Evolutionary conservation across 495 filamentous ascomycete genomes (phyloP).

Genomic region (Endocarpon pusillum): DNA sequence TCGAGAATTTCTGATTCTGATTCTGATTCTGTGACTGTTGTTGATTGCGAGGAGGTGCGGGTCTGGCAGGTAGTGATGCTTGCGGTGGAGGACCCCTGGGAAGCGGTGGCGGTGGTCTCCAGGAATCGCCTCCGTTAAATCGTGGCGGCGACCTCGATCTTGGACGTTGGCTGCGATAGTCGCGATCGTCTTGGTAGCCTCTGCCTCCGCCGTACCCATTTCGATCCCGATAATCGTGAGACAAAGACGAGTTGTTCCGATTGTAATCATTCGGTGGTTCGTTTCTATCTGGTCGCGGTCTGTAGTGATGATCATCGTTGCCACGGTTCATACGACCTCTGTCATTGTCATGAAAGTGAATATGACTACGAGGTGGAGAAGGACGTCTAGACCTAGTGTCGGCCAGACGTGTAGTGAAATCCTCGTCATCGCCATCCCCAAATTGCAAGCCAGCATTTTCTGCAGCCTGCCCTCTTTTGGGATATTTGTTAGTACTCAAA

Average conservation of each 20-base stretch:
- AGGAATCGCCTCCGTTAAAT: conserved; percentile 12
- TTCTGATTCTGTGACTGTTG: too few relatives aligned
- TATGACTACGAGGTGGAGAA: background rate
- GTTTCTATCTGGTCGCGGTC: too few relatives aligned
- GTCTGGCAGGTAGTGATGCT: background rate
- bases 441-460: background rate
- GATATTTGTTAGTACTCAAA: background rate
- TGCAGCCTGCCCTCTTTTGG: background rate
- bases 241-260: conserved; percentile 9
- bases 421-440: background rate
- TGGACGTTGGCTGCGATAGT: conserved; percentile 10
- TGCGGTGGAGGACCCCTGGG: conserved; percentile 2
- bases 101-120: conserved; percentile 8
- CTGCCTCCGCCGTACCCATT: conserved; percentile 1
- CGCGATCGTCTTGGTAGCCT: conserved; percentile 10
- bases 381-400: background rate
- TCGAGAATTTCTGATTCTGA: too few relatives aligned
- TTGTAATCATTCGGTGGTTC: conserved; percentile 18
- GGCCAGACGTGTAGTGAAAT: background rate
- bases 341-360: background rate
- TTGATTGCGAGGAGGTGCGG: conserved; percentile 1
- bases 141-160: conserved; percentile 15
- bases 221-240: conserved; percentile 3
- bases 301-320: background rate
- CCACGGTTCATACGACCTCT: background rate